Evolutionary conservation across 805 yeast genomes (phyloP), one percentile per base, ranked within the genome.

Genomic region (Metschnikowia shivogae): DNA sequence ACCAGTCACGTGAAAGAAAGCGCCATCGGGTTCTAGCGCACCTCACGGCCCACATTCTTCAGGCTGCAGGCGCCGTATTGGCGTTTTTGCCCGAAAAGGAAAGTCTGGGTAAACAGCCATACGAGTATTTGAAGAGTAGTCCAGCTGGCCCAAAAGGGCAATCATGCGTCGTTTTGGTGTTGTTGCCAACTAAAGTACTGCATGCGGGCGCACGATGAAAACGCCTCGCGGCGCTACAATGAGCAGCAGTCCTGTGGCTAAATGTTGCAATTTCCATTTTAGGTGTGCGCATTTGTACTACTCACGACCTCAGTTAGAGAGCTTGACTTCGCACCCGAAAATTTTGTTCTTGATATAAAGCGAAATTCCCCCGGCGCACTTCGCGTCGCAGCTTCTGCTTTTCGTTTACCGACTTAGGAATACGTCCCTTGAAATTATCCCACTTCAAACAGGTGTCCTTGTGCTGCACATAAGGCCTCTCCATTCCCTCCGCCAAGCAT

Each of bases 261-360:
- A 26, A 37, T 37, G 19, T 27, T 22, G 24, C 17, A 17, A 36
- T 36, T 37, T 29, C 34, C 40, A 12, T 37, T 37, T 12, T n/a
- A 37, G 40, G n/a, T n/a, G 30, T 12, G 33, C 6, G 34, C 19
- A n/a, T 19, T 37, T 37, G 40, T 22, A 13, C 32, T 7, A n/a
- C 32, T 31, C 39, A 36, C 39, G 39, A 36, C 39, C n/a, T 19
- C 40, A 37, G 34, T 13, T 22, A 33, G 34, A n/a, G 40, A n/a
- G 34, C 40, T 20, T 22, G 34, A 37, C 20, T 37, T 37, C 40
- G 40, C 27, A 12, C 39, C 12, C 40, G 34, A 37, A 37, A 37
- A 37, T 20, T 37, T 37, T 37, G 22, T 13, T 39, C 36, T 31
- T 27, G 36, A 39, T 39, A 39, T 39, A 39, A 39, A 39, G 42